Base-by-base conservation (phyloP, 108 stramenopile species). In the Cyclostephanos invisitatus region DNA sequence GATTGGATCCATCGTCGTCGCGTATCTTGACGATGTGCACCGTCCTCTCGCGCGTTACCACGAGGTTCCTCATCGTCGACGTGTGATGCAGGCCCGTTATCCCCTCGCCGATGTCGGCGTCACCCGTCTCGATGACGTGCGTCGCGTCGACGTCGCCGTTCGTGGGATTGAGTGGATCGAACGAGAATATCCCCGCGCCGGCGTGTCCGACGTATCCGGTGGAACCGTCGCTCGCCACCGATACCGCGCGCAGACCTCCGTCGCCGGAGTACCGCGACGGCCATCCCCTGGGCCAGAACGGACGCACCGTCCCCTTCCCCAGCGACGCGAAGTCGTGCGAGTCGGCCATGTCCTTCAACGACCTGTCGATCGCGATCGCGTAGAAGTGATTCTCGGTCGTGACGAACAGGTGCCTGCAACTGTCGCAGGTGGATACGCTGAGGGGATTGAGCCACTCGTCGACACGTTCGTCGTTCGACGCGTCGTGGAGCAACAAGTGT, bases 41-140 rank as follows among this genome's bases (percentile, higher is more conserved):
- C 29, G 63, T 44, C 62, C 64, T 59, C 8, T 62, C 40, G 18
- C 71, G 66, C 6, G 78, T 80, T 62, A 80, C 49, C 8, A 80
- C 48, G 37, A 80, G 59, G 59, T 80, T 63, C 60, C 73, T 67
- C 1, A 68, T 15, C 27, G 67, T 68, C 11, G 53, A 37, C 20
- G 78, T 73, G 47, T 80, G 78, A 50, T 80, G 78, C 46, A 80
- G 28, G 24, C 78, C 78, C 40, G 67, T 50, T 17, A 80, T 73
- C 3, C 67, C 67, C 51, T 69, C n/a, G 12, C 62, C 78, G 53
- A 80, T 80, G 0, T 60, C 68, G 18, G 62, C 72, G 40, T 72
- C 54, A 8, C 51, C 67, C 27, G 48, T 51, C 2, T 42, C 20
- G 25, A 80, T 59, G 4, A 57, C 78, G 27, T 67, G 54, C 68